Evolutionary conservation across 2,329 filamentous ascomycete species (phyloP).

Genomic region (Trichoderma sp.): DNA sequence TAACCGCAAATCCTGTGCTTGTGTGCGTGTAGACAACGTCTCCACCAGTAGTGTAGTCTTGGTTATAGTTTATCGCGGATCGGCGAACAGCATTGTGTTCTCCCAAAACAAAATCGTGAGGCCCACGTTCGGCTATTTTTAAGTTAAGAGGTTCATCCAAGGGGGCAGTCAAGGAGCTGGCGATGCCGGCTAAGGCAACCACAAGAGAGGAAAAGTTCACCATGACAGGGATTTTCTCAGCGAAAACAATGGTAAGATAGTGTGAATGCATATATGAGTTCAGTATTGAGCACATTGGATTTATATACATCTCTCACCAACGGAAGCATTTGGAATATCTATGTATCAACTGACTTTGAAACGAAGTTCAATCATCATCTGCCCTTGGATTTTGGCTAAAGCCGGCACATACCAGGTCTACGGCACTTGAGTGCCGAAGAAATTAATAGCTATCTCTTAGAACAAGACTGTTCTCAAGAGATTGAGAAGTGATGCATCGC

Average conservation of each 20-base stretch:
- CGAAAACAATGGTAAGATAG: not conserved
- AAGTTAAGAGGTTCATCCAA: not conserved
- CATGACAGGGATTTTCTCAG: not conserved
- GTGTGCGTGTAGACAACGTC: slow-evolving; percentile 20
- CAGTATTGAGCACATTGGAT: not conserved
- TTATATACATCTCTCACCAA: not conserved
- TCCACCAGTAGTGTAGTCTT: slow-evolving; percentile 23
- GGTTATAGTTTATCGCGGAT: slow-evolving; percentile 21
- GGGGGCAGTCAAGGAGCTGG: not conserved
- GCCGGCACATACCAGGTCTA: not conserved
- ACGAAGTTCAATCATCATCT: not conserved
- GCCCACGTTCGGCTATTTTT: slow-evolving; percentile 9
- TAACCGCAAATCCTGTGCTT: slow-evolving; percentile 19
- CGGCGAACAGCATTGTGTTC: slow-evolving; percentile 4
- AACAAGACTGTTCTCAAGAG: not conserved
- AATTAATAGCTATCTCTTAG: not conserved
- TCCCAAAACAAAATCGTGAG: slow-evolving; percentile 3
- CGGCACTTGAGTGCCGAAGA: slow-evolving; percentile 1
- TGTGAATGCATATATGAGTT: not conserved
- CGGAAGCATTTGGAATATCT: not conserved
- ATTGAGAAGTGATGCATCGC: not conserved
- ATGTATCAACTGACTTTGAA: not conserved
- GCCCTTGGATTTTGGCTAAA: slow-evolving; percentile 13
- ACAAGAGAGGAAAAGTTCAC: not conserved
- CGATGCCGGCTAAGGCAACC: not conserved